Conservation (phyloP, 2,329 filamentous ascomycete genomes). For the Neocatenulostroma microsporum region DNA sequence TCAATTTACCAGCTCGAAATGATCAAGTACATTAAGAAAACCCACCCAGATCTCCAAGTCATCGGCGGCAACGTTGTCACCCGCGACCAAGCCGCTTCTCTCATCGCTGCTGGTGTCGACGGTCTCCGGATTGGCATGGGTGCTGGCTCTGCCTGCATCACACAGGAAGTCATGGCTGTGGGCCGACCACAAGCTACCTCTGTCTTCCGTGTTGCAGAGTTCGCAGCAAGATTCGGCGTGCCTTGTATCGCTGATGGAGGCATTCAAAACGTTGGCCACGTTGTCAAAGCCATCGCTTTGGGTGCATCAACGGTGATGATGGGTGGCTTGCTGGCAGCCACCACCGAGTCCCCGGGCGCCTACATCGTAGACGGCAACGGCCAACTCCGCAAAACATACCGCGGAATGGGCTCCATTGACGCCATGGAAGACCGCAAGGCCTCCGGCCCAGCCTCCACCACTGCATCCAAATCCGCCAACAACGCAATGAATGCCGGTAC, state of each 20-base stretch:
- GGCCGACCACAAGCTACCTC: slow-evolving; percentile 91
- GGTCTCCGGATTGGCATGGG: slow-evolving; percentile 98
- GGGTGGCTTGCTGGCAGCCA: slow-evolving; percentile 94
- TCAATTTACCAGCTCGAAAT: slow-evolving; percentile 98
- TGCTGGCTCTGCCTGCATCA: slow-evolving; percentile 95
- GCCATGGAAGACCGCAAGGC: slow-evolving; percentile 99
- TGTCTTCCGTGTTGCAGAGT: slow-evolving; percentile 80
- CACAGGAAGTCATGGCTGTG: slow-evolving; percentile 99
- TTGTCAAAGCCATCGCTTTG: slow-evolving; percentile 93
- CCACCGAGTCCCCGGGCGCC: slow-evolving; percentile 92
- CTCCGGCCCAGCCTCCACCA: slow-evolving; percentile 47
- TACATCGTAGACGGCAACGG: slow-evolving; percentile 95
- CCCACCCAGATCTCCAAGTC: slow-evolving; percentile 79
- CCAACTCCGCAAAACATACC: slow-evolving; percentile 98
- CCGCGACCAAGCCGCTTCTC: slow-evolving; percentile 81
- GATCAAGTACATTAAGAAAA: slow-evolving; percentile 91
- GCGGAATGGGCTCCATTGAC: slow-evolving; percentile 97
- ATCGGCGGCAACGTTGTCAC: slow-evolving; percentile 99
- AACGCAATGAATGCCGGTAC: slow-evolving; percentile 97
- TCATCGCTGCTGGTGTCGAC: slow-evolving; percentile 91
- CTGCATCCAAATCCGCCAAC: slow-evolving; percentile 63
- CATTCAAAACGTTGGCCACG: slow-evolving; percentile 97
- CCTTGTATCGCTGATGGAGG: slow-evolving; percentile 97
- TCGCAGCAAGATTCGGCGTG: slow-evolving; percentile 88
- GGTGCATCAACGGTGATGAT: slow-evolving; percentile 98